Percentiles rank a stretch among this genome's conserved stretches.
These are phyloP conservation scores for Boletus speciosus DNA, from an alignment of 768 basidiomycete genomes.

Conservation along the genomic window DNA sequence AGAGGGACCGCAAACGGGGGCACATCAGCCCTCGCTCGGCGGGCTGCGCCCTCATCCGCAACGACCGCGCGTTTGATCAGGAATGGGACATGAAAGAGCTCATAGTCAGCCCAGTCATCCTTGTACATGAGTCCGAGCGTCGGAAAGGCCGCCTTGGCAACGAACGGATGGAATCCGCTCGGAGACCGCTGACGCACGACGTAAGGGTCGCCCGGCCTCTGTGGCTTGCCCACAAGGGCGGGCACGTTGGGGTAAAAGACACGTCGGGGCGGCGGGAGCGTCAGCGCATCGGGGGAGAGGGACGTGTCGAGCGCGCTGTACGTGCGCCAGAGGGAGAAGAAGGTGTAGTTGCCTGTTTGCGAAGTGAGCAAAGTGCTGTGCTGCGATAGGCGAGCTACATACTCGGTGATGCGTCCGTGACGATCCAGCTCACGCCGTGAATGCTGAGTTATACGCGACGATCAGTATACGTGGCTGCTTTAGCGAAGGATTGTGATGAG, in stretches of 20 bases:
- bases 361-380: slow-evolving; percentile 1
- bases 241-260: slow-evolving; percentile 70
- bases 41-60: slow-evolving; percentile 70
- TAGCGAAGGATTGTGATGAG: background rate
- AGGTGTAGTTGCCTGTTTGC: slow-evolving; percentile 55
- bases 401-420: slow-evolving; percentile 52
- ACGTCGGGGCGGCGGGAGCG: slow-evolving; percentile 64
- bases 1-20: slow-evolving; percentile 37
- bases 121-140: slow-evolving; percentile 61
- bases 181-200: slow-evolving; percentile 44
- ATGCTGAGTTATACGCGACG: slow-evolving; percentile 39
- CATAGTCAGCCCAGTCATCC: slow-evolving; percentile 78
- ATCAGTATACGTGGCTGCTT: background rate
- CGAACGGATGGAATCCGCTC: slow-evolving; percentile 67
- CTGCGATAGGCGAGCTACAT: slow-evolving; percentile 20
- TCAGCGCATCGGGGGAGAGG: slow-evolving; percentile 46
- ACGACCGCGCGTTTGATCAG: slow-evolving; percentile 74
- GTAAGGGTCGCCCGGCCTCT: slow-evolving; percentile 31
- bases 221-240: slow-evolving; percentile 47
- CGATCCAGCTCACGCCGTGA: slow-evolving; percentile 67
- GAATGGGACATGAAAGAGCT: slow-evolving; percentile 63
- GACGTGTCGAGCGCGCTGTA: slow-evolving; percentile 60
- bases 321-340: slow-evolving; percentile 74
- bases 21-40: slow-evolving; percentile 25
- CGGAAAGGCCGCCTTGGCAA: slow-evolving; percentile 74